Percentiles rank a stretch among this genome's conserved stretches.
Evolutionary conservation across 805 yeast species (phyloP).

Genomic region (Candida maesae): DNA sequence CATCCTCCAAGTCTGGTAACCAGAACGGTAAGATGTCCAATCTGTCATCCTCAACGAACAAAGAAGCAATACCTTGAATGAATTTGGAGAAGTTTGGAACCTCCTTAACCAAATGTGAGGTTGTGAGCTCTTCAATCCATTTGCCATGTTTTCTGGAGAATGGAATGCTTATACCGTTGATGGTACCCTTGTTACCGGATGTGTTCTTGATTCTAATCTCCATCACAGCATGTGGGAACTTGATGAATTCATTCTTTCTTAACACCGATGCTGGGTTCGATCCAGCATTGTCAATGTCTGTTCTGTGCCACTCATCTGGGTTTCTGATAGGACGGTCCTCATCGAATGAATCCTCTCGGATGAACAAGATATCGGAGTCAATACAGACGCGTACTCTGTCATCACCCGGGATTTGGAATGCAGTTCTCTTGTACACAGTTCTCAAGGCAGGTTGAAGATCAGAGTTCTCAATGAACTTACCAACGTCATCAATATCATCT

Average conservation of each 20-base stretch:
- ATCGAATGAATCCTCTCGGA: conserved; percentile 90
- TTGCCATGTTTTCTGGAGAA: conserved; percentile 48
- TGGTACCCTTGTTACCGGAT: conserved; percentile 32
- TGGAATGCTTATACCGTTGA: conserved; percentile 33
- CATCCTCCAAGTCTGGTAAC: conserved; percentile 85
- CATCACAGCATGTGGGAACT: conserved; percentile 85
- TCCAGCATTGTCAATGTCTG: conserved; percentile 78
- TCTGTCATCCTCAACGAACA: conserved; percentile 86
- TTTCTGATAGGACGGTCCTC: conserved; percentile 82
- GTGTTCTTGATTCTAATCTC: conserved; percentile 70
- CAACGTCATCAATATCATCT: conserved; percentile 54
- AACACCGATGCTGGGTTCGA: conserved; percentile 66
- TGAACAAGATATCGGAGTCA: conserved; percentile 82
- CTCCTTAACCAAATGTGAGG: conserved; percentile 82
- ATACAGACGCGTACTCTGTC: conserved; percentile 86
- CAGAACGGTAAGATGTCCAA: conserved; percentile 90
- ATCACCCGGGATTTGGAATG: conserved; percentile 98
- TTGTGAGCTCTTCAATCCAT: conserved; percentile 87
- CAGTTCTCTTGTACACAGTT: conserved; percentile 85
- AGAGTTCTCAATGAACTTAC: conserved; percentile 57
- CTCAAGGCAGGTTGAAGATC: conserved; percentile 82
- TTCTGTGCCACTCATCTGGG: conserved; percentile 86
- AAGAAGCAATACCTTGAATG: conserved; percentile 86
- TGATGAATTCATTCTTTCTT: conserved; percentile 79
- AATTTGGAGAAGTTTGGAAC: conserved; percentile 92